These are phyloP conservation scores for Lepidium sativum DNA, from an alignment of 345 rosid genomes.

Conservation along the genomic window DNA sequence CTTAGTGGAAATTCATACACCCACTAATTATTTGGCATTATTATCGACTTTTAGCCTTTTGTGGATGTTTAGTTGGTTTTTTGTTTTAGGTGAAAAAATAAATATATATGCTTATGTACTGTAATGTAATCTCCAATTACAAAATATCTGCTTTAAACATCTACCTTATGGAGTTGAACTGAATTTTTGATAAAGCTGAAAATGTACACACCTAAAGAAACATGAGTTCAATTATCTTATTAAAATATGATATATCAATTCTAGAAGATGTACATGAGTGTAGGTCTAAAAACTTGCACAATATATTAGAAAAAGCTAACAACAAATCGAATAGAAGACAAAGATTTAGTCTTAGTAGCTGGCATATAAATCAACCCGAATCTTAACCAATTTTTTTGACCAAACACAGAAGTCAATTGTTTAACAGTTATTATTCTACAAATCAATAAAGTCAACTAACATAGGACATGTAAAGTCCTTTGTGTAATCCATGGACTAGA, in stretches of 20 bases:
- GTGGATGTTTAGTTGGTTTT: slow-evolving; percentile 15
- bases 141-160: no score
- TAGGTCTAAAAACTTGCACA: no score
- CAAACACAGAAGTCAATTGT: background rate
- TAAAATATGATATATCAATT: no score
- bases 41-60: slow-evolving; percentile 21
- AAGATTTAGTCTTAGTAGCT: background rate
- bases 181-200: no score
- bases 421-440: background rate
- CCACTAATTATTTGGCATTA: slow-evolving; percentile 32
- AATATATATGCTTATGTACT: no score
- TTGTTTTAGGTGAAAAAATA: slow-evolving; percentile 10
- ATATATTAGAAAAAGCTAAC: slow-evolving; percentile 4
- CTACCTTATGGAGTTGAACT: no score
- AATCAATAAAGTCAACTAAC: background rate
- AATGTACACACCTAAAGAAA: no score
- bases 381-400: background rate
- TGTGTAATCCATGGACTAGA: background rate
- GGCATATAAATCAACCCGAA: slow-evolving; percentile 9
- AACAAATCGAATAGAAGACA: slow-evolving; percentile 20
- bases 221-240: no score
- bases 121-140: no score
- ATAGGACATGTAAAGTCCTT: background rate
- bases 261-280: no score
- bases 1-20: slow-evolving; percentile 25